Base-by-base conservation (phyloP, 306 rosid species). In the Acacia acuminata region DNA sequence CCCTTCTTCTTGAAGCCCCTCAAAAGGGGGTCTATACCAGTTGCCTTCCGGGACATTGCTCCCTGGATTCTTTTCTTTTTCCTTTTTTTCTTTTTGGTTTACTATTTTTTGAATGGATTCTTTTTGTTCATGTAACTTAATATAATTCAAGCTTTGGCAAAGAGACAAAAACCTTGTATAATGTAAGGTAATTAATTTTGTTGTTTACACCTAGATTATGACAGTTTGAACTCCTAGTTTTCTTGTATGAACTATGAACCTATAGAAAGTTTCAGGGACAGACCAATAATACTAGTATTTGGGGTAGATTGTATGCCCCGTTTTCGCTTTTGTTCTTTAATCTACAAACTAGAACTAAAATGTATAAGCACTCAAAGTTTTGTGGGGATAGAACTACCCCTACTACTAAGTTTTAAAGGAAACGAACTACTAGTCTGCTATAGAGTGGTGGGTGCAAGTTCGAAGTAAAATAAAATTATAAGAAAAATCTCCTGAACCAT, bases 121-220 rank as follows among this genome's bases (percentile, higher is more conserved):
- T 91, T 47, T 80, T 93, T 76, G 83, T 89, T 88, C 82, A 0
- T 90, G 85, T 90, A 89, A 87, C 85, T 87, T 89, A 85, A 83
- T 71, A 51, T 61, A 61, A 24, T 24, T 24, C 36, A 24, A 24
- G 67, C 8, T 61, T 4, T 24, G 34, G 17, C 67, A 24, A 61
- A 61, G 36, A 12, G 24, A 12, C 13, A 61, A 0, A 24, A 1
- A 24, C 10, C 36, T 61, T 4, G 0, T 11, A 12, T 85, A 32
- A 42, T 71, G 48, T 44, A 71, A 38, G 27, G 48, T 40, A 68
- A 13, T 25, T 45, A 61, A 61, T 24, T 24, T 24, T 25, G 67
- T 72, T 72, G 76, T 25, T 64, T 89, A 86, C 93, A 86, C 79
- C 82, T 72, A 89, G 91, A 69, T 75, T 82, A 32, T 79, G 24